Evolutionary conservation across 2,329 filamentous ascomycete species (phyloP), one percentile per base, ranked within the genome.

Genomic region (Peltaster fructicola): DNA sequence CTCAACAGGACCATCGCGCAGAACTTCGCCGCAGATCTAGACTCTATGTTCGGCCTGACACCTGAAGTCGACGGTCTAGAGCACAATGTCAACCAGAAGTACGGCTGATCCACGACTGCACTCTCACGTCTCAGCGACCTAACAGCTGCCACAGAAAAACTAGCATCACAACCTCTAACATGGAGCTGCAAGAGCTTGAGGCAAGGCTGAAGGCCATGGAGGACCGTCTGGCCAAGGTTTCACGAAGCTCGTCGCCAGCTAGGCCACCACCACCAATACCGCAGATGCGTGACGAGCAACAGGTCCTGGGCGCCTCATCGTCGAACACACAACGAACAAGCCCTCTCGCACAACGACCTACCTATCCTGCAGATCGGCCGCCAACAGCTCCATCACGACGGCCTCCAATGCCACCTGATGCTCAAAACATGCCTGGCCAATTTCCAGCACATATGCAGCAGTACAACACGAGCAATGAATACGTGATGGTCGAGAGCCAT

Each of bases 41-140:
- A 85, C 59, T 75, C 81, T 48, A 75, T 90, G 40, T 93, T 93
- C 59, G 75, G 77, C 44, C 73, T 93, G 45, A 79, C 88, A 40
- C 75, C 72, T 19, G 15, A 75, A 72, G 52, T 88, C 30, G 68
- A 74, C 43, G 66, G 75, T 33, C 63, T 91, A 17, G 69, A 77
- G 43, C 63, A 74, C 48, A 68, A 76, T 38, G 69, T 92, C 32
- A 67, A 80, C 47, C 67, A 80, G 52, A 85, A 84, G 84, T 93
- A 59, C 45, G 73, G 25, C 8, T 7, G 8, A 17, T 21, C 24
- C 14, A 10, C n/a, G n/a, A n/a, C n/a, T n/a, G n/a, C n/a, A n/a
- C n/a, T n/a, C n/a, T 22, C 14, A 6, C n/a, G 10, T 19, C 14
- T 9, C 8, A 18, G 15, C 15, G 2, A 14, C 3, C 17, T 12